A percentile compares a stretch with the other conserved stretches of the same genome.
These are phyloP conservation scores for Cubamyces sp. DNA, from an alignment of 768 basidiomycete species.

Conservation along the genomic window DNA sequence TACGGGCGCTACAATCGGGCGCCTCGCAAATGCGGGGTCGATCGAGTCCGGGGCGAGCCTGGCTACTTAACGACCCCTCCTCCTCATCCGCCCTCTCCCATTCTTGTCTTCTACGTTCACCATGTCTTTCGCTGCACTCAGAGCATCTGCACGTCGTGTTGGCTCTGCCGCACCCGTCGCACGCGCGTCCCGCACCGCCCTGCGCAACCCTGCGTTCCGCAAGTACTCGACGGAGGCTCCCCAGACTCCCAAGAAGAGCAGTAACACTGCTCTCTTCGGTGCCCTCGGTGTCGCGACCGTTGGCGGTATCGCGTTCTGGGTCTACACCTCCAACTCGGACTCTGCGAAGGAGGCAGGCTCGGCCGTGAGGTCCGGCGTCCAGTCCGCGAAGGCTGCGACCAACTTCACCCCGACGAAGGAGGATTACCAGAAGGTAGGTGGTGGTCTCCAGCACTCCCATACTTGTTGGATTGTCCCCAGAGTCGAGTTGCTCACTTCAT, in stretches of 20 bases:
- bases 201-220: constrained; percentile 54
- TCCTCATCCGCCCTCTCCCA: neutral
- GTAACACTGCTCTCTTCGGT: constrained; percentile 58
- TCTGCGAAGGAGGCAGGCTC: constrained; percentile 54
- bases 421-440: constrained; percentile 90
- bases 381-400: constrained; percentile 62
- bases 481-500: constrained; percentile 3
- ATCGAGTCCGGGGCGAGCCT: neutral
- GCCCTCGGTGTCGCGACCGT: constrained; percentile 62
- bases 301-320: constrained; percentile 68
- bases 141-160: constrained; percentile 53
- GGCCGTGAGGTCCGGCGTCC: constrained; percentile 62
- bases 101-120: constrained; percentile 5
- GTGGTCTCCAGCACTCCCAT: constrained; percentile 2
- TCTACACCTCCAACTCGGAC: constrained; percentile 51
- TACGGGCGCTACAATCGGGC: neutral
- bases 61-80: constrained; percentile 4
- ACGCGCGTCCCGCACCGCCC: constrained; percentile 22
- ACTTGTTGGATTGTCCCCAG: neutral
- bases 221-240: constrained; percentile 54
- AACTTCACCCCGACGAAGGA: constrained; percentile 78
- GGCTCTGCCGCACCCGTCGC: constrained; percentile 36
- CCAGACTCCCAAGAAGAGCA: constrained; percentile 46
- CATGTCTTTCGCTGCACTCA: constrained; percentile 63
- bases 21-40: constrained; percentile 4